Evolutionary conservation across 2,329 filamentous ascomycete genomes (phyloP), one percentile per base, ranked within the genome.

Genomic region (Diaporthe vaccinii): DNA sequence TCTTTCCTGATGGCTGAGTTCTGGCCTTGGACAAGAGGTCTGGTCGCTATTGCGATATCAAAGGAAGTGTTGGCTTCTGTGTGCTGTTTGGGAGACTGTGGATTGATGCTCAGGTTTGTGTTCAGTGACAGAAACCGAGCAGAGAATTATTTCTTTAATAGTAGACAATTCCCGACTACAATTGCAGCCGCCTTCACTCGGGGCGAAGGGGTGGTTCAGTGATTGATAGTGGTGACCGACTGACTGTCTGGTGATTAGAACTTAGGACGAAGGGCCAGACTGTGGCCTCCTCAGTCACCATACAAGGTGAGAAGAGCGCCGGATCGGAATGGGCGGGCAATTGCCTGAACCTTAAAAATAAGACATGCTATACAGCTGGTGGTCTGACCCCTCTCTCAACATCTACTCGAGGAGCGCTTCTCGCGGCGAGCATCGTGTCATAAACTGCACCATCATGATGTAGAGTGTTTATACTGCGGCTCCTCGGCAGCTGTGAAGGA

Each of bases 1-100:
- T 77, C 12, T 61, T 74, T 44, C 25, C 36, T 57, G 17, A 14
- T 44, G 46, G 65, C 31, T 65, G 8, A 7, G 12, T 41, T n/a
- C n/a, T 61, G 14, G 36, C 22, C 17, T 65, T 34, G 51, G 28
- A 34, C 3, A 20, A 69, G 53, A 36, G 34, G 53, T 10, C n/a
- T 17, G 22, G 31, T 4, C 20, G 46, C 46, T 39, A 55, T 8
- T 41, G 17, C 9, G 49, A 55, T 2, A n/a, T 20, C 34, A 55
- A 41, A 20, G 34, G 9, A 20, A 14, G 12, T 41, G 3, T 20
- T 8, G 34, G 3, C 15, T 28, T 53, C 8, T 41, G 61, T 67
- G 25, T 28, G 46, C 20, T 53, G 20, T 20, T 53, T 68, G 10
- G 12, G 34, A 31, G 34, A 17, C 34, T 10, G 12, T 51, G 62